phyloP scores from a whole-genome alignment of 495 filamentous ascomycete genomes.

The Penicillium coffeae region DNA sequence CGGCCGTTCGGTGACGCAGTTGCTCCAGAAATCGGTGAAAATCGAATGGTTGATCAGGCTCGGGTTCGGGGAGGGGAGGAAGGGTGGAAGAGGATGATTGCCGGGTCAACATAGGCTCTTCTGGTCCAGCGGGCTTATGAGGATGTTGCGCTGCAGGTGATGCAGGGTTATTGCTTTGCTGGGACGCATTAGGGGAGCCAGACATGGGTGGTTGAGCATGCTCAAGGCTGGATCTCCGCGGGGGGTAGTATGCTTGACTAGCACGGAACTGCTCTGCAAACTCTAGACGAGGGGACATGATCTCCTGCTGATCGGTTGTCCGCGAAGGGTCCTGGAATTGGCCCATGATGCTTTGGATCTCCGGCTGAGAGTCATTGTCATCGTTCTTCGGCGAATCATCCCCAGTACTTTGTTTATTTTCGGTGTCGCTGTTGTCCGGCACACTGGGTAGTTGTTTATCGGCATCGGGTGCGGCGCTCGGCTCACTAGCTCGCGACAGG shows the following conservation, averaged over 20 bases:
- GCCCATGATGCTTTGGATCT: slow-evolving; percentile 96
- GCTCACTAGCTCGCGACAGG: slow-evolving; percentile 37
- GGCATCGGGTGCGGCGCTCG: slow-evolving; percentile 33
- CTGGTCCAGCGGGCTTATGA: slow-evolving; percentile 17
- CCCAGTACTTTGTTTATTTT: slow-evolving; percentile 44
- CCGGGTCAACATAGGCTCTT: slow-evolving; percentile 42
- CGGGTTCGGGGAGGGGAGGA: slow-evolving; percentile 82
- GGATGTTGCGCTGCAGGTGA: slow-evolving; percentile 13
- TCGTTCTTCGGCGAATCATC: slow-evolving; percentile 52
- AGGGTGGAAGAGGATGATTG: slow-evolving; percentile 46
- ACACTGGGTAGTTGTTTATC: slow-evolving; percentile 51
- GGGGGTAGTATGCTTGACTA: slow-evolving; percentile 64
- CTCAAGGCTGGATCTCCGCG: slow-evolving; percentile 80
- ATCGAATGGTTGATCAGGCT: slow-evolving; percentile 88
- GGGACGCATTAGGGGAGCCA: slow-evolving; percentile 9
- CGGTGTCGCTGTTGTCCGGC: slow-evolving; percentile 48
- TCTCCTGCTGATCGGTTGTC: slow-evolving; percentile 65
- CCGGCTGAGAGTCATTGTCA: slow-evolving; percentile 64
- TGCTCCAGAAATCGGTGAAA: slow-evolving; percentile 97
- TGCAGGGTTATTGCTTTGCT: slow-evolving; percentile 18
- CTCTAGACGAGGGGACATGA: slow-evolving; percentile 77
- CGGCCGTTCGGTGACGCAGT: slow-evolving; percentile 88
- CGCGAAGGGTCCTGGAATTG: slow-evolving; percentile 66
- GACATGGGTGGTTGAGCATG: slow-evolving; percentile 38
- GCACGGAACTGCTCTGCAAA: slow-evolving; percentile 65